Conservation (phyloP, 2,329 filamentous ascomycete species). For the Colletotrichum sublineola region DNA sequence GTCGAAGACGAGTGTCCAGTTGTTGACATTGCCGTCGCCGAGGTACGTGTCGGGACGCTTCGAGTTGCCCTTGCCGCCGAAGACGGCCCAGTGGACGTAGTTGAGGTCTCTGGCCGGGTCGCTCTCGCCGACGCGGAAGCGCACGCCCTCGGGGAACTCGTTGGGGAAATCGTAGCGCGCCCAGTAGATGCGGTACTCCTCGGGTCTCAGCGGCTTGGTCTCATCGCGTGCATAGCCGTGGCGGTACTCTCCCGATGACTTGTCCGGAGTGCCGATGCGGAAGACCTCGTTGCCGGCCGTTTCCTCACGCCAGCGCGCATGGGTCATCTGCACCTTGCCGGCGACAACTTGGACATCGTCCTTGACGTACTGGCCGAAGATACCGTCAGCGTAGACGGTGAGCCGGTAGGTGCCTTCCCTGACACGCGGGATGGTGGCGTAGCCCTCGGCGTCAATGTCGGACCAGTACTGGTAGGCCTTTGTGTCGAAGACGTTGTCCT, state of each 20-base stretch:
- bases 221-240: conserved; percentile 64
- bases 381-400: conserved; percentile 72
- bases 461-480: conserved; percentile 70
- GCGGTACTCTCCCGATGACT: conserved; percentile 68
- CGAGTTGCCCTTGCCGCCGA: conserved; percentile 65
- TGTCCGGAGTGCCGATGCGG: conserved; percentile 73
- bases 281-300: conserved; percentile 70
- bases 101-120: conserved; percentile 64
- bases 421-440: conserved; percentile 62
- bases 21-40: conserved; percentile 61
- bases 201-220: conserved; percentile 60
- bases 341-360: conserved; percentile 61
- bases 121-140: conserved; percentile 65
- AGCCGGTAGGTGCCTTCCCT: conserved; percentile 71
- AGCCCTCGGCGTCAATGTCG: conserved; percentile 58
- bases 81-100: conserved; percentile 73
- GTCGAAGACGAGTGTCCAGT: conserved; percentile 68
- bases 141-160: conserved; percentile 69
- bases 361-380: conserved; percentile 71
- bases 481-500: conserved; percentile 66
- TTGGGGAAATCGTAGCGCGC: conserved; percentile 67
- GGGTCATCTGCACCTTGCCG: conserved; percentile 54
- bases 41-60: conserved; percentile 55
- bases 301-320: conserved; percentile 66
- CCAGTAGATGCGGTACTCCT: conserved; percentile 70